Conservation (phyloP, 805 yeast species). For the Lachancea waltii region DNA sequence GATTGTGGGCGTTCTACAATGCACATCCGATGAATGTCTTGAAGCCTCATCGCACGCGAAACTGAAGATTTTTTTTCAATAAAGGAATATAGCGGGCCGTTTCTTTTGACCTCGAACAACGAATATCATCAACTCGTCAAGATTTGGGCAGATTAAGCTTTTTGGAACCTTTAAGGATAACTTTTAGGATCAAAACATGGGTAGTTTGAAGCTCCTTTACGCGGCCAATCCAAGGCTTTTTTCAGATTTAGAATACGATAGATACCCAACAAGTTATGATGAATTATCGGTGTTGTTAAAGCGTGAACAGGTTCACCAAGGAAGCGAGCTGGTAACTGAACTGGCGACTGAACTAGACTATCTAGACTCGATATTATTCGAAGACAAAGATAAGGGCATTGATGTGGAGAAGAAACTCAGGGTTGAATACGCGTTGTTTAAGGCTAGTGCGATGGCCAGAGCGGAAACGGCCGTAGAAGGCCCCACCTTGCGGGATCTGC, state of each 20-base stretch:
- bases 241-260: constrained; percentile 19
- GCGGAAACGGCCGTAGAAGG: neutral
- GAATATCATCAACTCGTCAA: neutral
- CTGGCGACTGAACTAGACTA: constrained; percentile 22
- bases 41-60: constrained; percentile 6
- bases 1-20: neutral
- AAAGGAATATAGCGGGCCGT: constrained; percentile 2
- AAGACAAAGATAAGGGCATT: constrained; percentile 13
- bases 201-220: constrained; percentile 17
- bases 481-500: neutral
- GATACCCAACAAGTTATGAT: constrained; percentile 25
- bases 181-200: neutral
- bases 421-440: constrained; percentile 27
- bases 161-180: neutral
- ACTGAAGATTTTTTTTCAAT: neutral
- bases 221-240: constrained; percentile 27
- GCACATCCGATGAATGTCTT: neutral
- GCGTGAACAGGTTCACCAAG: constrained; percentile 2
- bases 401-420: constrained; percentile 27
- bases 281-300: constrained; percentile 24
- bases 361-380: constrained; percentile 22
- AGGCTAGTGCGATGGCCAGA: constrained; percentile 5
- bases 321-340: constrained; percentile 9
- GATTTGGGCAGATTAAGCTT: too few relatives aligned
- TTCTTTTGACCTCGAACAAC: neutral